Percentiles rank a stretch among this genome's conserved stretches.
These are phyloP conservation scores for Volvariella volvacea DNA, from an alignment of 1,284 basidiomycete genomes.

Conservation along the genomic window DNA sequence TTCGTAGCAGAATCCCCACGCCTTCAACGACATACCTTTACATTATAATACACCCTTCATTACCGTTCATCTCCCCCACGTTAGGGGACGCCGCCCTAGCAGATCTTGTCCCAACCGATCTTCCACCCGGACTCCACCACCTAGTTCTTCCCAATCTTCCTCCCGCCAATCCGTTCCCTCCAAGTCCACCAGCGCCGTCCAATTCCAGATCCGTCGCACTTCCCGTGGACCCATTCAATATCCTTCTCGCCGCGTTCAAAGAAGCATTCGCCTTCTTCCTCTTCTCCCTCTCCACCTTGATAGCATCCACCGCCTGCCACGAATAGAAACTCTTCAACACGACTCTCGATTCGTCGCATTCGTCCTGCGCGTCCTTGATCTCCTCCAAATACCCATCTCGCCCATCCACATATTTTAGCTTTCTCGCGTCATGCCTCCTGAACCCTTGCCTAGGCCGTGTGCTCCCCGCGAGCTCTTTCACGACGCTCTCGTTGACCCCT, in stretches of 20 bases:
- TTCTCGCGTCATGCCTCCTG: constrained; percentile 61
- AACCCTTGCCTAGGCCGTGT: constrained; percentile 70
- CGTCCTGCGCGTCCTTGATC: constrained; percentile 56
- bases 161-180: constrained; percentile 10
- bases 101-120: constrained; percentile 19
- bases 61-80: constrained; percentile 24
- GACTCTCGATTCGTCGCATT: constrained; percentile 66
- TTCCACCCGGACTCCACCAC: constrained; percentile 37
- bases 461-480: constrained; percentile 47
- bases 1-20: too few species aligned
- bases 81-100: constrained; percentile 29
- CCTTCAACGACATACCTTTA: constrained; percentile 21
- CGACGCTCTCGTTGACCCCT: constrained; percentile 50
- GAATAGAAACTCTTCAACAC: constrained; percentile 82
- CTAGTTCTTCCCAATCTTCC: constrained; percentile 17
- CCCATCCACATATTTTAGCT: constrained; percentile 60
- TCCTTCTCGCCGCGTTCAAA: constrained; percentile 27
- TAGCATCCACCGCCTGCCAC: constrained; percentile 79
- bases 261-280: constrained; percentile 30
- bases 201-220: constrained; percentile 10
- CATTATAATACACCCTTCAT: constrained; percentile 36
- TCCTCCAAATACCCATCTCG: constrained; percentile 52
- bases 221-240: constrained; percentile 29
- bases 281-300: constrained; percentile 58
- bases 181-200: constrained; percentile 18